Evolutionary conservation across 805 yeast genomes (phyloP), one percentile per base, ranked within the genome.

Genomic region (Sugiyamaella americana): DNA sequence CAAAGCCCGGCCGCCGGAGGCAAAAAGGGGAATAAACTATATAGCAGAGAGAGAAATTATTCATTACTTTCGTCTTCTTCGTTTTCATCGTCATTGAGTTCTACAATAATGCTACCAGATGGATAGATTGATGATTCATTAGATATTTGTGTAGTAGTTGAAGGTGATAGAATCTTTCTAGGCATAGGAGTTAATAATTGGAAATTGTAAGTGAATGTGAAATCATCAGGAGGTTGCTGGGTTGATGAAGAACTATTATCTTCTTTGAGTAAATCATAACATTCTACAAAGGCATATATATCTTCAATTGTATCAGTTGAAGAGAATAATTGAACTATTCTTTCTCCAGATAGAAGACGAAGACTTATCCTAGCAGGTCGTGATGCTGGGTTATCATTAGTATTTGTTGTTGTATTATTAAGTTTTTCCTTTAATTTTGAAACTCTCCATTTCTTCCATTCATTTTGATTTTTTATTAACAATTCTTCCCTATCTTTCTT

Each of bases 211-310:
- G 59, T 50, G 54, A 79, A 81, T 1, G 49, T 51, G 53, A 75
- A 81, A 10, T 59, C 62, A 4, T 52, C 60, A 3, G 75, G 75
- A 4, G 52, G 50, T 2, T 45, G 49, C 11, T 54, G 51, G 17
- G 59, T 51, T 18, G 59, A 45, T 2, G 55, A 46, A 21, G 48
- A 51, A 11, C 65, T 22, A n/a, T 65, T 26, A 3, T 26, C 49
- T 11, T 40, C 53, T 18, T 40, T 45, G 13, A 61, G 37, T 41
- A 56, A 41, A 16, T 59, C 61, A 22, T 63, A 55, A 51, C 82
- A 67, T 52, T 85, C 94, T 16, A 81, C 84, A 58, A 71, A 81
- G 6, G 88, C 84, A 59, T 81, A 83, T 11, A 91, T 65, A 44
- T 84, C 88, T 46, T 77, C 80, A 1, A 87, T 63, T 1, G 72